Evolutionary conservation across 495 filamentous ascomycete species (phyloP).

Genomic region (Penicillium coffeae): DNA sequence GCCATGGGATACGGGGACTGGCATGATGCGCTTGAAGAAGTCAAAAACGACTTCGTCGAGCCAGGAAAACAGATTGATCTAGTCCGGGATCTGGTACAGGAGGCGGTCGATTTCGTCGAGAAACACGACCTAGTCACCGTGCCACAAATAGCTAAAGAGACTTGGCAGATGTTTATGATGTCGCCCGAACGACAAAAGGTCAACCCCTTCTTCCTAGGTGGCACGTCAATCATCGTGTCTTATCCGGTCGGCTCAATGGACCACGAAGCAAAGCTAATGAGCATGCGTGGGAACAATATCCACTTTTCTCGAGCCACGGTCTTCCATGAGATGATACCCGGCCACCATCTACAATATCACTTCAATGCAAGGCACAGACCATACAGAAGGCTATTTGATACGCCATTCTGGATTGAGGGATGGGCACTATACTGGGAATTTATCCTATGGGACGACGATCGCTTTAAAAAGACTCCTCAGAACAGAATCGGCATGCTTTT

Average conservation of each 20-base stretch:
- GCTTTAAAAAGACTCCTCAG: constrained; percentile 42
- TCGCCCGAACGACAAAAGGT: constrained; percentile 42
- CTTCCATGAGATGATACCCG: constrained; percentile 54
- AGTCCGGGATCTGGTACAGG: constrained; percentile 29
- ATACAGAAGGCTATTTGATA: constrained; percentile 46
- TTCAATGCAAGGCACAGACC: constrained; percentile 36
- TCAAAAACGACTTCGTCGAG: constrained; percentile 48
- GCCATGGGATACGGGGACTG: constrained; percentile 32
- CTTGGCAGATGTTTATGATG: constrained; percentile 52
- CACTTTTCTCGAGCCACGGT: constrained; percentile 50
- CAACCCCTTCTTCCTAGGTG: constrained; percentile 53
- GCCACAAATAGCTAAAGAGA: constrained; percentile 43
- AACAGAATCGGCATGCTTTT: constrained; percentile 49
- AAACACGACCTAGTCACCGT: constrained; percentile 49
- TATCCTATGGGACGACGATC: constrained; percentile 27
- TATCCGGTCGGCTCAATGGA: constrained; percentile 47
- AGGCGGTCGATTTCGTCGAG: constrained; percentile 20
- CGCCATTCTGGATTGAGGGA: constrained; percentile 52
- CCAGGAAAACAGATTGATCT: constrained; percentile 45
- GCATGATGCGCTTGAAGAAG: constrained; percentile 46
- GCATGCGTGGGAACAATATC: constrained; percentile 49
- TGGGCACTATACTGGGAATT: constrained; percentile 56
- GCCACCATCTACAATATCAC: constrained; percentile 49
- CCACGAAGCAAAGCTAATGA: constrained; percentile 49
- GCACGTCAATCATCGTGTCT: constrained; percentile 42